Conservation (phyloP, 2,329 filamentous ascomycete genomes). For the Delphinella strobiligena region DNA sequence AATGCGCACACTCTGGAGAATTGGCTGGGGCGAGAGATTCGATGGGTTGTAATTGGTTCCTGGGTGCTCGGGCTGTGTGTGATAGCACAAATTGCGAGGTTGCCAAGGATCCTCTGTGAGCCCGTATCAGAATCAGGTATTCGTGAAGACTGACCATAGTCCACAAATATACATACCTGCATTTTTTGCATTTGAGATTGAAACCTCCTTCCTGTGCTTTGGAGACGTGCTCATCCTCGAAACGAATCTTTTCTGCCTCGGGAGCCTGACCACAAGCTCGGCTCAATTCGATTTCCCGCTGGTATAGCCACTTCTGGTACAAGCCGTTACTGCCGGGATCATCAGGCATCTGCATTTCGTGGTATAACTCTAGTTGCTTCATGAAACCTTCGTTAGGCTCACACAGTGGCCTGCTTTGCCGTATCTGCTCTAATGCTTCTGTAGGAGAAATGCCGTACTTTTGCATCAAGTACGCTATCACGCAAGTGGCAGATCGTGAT, state of each 20-base stretch:
- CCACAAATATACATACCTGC: constrained; percentile 44
- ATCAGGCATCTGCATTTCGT: constrained; percentile 70
- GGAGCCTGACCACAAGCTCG: constrained; percentile 69
- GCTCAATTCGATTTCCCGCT: constrained; percentile 52
- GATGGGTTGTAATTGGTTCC: constrained; percentile 7
- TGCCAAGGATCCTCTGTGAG: constrained; percentile 47
- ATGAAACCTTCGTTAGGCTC: constrained; percentile 91
- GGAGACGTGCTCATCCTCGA: constrained; percentile 55
- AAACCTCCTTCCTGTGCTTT: constrained; percentile 28
- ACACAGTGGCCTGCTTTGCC: constrained; percentile 59
- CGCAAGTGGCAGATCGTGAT: constrained; percentile 75
- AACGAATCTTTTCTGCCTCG: constrained; percentile 61
- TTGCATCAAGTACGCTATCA: constrained; percentile 73
- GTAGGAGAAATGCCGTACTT: constrained; percentile 37
- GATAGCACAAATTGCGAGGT: constrained; percentile 55
- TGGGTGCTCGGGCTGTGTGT: constrained; percentile 34
- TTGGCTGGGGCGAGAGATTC: constrained; percentile 15
- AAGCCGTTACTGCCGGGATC: constrained; percentile 55
- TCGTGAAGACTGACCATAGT: no score
- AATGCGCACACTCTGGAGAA: constrained; percentile 56
- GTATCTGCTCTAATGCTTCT: constrained; percentile 60
- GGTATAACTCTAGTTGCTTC: constrained; percentile 75
- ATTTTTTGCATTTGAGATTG: constrained; percentile 82
- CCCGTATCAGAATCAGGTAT: no score
- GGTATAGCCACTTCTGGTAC: constrained; percentile 71